Base-by-base conservation (phyloP, 768 basidiomycete genomes). In the Dentipellis sp. region DNA sequence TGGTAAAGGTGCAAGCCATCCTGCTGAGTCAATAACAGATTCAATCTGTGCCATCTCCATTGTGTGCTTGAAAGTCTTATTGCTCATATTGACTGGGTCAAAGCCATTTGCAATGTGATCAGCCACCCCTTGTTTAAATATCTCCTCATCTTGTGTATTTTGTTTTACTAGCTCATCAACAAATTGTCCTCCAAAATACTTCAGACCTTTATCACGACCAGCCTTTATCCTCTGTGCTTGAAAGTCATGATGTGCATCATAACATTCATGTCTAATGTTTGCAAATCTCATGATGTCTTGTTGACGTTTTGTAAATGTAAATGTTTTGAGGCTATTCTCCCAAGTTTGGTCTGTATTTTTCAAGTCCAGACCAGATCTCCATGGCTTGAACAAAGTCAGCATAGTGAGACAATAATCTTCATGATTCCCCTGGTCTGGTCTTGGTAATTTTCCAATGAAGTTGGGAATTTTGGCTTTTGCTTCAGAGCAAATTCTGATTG, bases 181-280 rank as follows among this genome's bases (percentile, higher is more conserved):
- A 34, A 45, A 45, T 6, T 50, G 22, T 23, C 10, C 8, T 9
- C 16, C 16, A 39, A 39, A 52, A 17, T 8, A n/a, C n/a, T 8
- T 17, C 19, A 12, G 11, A 21, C 35, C n/a, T 14, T 52, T 52
- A 4, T 35, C 16, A 10, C 8, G 12, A 1, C 19, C 34, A 3
- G 38, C 36, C 21, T 35, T 35, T 23, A 42, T 56, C 59, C 58
- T 23, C 55, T 66, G 62, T 34, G 65, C 59, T 37, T 59, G 39
- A 58, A 59, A 71, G 49, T 72, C 71, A 59, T 74, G 71, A 19
- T 67, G 39, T 2, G 67, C 66, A 65, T 74, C 70, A 7, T 68
- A 50, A 53, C 72, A 73, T 53, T 74, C 71, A 60, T 73, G 71
- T 17, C 53, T 35, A 1, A 74, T 36, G 56, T 72, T 65, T 29